Percentiles rank a stretch among this genome's conserved stretches.
Evolutionary conservation across 768 basidiomycete species (phyloP).

Genomic region (Auricularia sp.): DNA sequence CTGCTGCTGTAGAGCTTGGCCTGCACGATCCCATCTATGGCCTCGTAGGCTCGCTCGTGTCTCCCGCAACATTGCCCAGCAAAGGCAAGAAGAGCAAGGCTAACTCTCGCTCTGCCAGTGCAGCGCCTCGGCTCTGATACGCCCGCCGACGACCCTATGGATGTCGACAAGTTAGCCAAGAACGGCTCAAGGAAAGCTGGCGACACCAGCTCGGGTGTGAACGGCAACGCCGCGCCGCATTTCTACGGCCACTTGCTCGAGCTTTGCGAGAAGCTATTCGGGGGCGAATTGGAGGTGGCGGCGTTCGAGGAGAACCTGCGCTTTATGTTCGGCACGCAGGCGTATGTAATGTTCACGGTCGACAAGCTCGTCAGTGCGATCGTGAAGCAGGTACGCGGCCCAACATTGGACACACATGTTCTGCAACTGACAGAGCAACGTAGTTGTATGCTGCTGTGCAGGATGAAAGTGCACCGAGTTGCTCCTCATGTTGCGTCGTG

Average conservation of each 20-base stretch:
- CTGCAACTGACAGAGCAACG: background rate
- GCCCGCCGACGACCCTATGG: background rate
- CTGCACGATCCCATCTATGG: constrained; percentile 20
- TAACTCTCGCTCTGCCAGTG: background rate
- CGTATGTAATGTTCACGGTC: constrained; percentile 85
- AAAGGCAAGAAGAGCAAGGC: background rate
- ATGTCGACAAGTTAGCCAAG: background rate
- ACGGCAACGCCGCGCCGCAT: constrained; percentile 41
- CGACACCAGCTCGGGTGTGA: constrained; percentile 7
- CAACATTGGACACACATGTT: background rate
- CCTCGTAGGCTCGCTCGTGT: background rate
- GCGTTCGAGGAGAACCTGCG: constrained; percentile 89
- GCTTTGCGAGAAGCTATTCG: constrained; percentile 83
- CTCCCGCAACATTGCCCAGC: background rate
- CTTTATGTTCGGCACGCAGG: constrained; percentile 73
- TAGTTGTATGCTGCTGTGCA: constrained; percentile 59
- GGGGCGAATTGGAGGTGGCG: constrained; percentile 79
- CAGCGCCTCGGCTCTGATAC: constrained; percentile 5
- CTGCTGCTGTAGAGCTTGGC: constrained; percentile 31
- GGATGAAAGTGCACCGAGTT: constrained; percentile 66
- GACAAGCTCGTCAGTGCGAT: constrained; percentile 84
- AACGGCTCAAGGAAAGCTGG: background rate
- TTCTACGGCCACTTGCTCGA: constrained; percentile 79
- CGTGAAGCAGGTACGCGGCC: constrained; percentile 67
- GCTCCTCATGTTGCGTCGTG: constrained; percentile 59